A percentile compares a stretch with the other conserved stretches of the same genome.
phyloP scores from a whole-genome alignment of 345 rosid genomes.

The Aquilaria yunnanensis region DNA sequence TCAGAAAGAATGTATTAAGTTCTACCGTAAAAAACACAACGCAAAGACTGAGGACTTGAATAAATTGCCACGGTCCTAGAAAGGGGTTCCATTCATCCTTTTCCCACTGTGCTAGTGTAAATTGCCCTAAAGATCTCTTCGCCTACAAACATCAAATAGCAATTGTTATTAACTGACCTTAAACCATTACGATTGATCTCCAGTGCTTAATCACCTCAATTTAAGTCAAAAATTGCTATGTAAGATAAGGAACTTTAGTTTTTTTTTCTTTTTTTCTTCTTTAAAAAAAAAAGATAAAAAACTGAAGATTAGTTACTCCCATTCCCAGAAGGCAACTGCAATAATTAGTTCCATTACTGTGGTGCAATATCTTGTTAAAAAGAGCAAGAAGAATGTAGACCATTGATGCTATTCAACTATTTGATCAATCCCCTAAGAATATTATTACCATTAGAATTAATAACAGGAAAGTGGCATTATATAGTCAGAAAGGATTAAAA shows the following conservation, averaged over 20 bases:
- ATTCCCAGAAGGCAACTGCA: background rate
- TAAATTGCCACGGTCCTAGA: slow-evolving; percentile 95
- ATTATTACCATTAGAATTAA: no score
- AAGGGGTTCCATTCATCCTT: slow-evolving; percentile 98
- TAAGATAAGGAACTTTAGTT: background rate
- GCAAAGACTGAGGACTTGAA: slow-evolving; percentile 90
- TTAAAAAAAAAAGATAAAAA: background rate
- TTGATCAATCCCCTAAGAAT: no score
- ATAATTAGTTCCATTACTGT: no score
- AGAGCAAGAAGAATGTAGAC: no score
- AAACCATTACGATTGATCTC: background rate
- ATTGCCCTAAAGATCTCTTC: slow-evolving; percentile 82
- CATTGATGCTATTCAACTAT: no score
- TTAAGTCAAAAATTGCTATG: background rate
- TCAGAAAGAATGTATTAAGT: slow-evolving; percentile 95
- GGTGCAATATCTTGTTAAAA: no score
- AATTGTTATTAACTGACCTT: background rate
- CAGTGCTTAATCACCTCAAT: background rate
- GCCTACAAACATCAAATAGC: slow-evolving; percentile 40
- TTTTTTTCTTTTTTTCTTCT: no score
- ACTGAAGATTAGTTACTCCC: background rate
- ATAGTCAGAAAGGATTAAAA: no score
- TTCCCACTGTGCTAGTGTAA: slow-evolving; percentile 98
- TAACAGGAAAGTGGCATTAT: no score
- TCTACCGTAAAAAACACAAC: slow-evolving; percentile 81